Base-by-base conservation (phyloP, 2,329 filamentous ascomycete genomes). In the Ophiostoma fasciatum region DNA sequence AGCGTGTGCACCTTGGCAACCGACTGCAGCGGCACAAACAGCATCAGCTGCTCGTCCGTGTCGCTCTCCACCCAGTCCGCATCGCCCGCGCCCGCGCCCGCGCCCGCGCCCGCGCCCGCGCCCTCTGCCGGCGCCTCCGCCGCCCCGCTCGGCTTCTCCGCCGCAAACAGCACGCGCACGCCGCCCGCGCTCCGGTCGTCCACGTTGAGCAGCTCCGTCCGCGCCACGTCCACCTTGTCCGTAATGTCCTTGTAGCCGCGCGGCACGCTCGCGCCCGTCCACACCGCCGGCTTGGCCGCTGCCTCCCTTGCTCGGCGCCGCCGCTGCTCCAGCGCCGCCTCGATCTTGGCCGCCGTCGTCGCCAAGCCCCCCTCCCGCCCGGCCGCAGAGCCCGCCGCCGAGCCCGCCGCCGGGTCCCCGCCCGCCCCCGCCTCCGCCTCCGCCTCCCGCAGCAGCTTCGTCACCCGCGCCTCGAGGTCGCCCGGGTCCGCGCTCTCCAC, bases 31-130 rank as follows among this genome's bases (percentile, higher is more conserved):
- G 90, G 88, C 39, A 92, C 68, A 58, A 78, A 96, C 31, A 98
- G 69, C 70, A 96, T 82, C 43, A 98, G 64, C 64, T 98, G 90
- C 61, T 96, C 87, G 53, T 98, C 90, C 25, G 88, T 92, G 52
- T 94, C 88, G 56, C 84, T 94, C 64, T 94, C 83, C 17, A 96
- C 77, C 78, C 82, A 96, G 58, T 98, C 88, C 52, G 23, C 62
- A 59, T 49, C 74, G 73, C 33, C 58, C 55, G 37, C 87, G 56
- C 1, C 21, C 20, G 66, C 66, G 18, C 22, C 23, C 19, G 17
- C 37, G 30, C 19, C 23, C 4, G 14, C n/a, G n/a, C n/a, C n/a
- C n/a, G n/a, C n/a, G n/a, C n/a, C n/a, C n/a, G n/a, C n/a, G n/a
- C n/a, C n/a, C n/a, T n/a, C n/a, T 15, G 20, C 7, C 23, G 15